Conservation (phyloP, 257 asterid genomes). For the Anisodus tanguticus region DNA sequence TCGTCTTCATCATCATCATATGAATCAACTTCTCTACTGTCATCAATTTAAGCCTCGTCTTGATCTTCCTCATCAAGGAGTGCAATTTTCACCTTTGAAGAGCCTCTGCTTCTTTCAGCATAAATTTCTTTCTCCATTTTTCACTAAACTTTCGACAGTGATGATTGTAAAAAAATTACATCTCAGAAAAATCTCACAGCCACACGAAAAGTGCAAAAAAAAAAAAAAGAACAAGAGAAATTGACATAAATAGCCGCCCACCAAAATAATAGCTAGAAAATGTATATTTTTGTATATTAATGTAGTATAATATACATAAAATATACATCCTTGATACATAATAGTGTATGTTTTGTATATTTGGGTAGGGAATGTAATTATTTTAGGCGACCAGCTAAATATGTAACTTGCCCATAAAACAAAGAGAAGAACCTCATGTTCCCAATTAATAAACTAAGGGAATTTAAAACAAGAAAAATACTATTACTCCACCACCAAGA, state of each 20-base stretch:
- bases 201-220: neutral
- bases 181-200: neutral
- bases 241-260: too few species aligned
- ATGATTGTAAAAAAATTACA: neutral
- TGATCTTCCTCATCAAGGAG: slow-evolving; percentile 63
- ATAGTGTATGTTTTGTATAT: too few species aligned
- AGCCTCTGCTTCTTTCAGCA: slow-evolving; percentile 35
- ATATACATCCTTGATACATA: too few species aligned
- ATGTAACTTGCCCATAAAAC: too few species aligned
- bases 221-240: neutral
- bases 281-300: too few species aligned
- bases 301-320: too few species aligned
- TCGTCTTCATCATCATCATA: slow-evolving; percentile 59
- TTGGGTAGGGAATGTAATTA: too few species aligned
- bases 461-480: neutral
- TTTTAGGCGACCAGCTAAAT: too few species aligned
- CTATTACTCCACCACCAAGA: slow-evolving; percentile 11
- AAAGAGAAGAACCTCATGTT: too few species aligned
- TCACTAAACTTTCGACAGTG: neutral
- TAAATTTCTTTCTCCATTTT: slow-evolving; percentile 45
- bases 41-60: slow-evolving; percentile 50
- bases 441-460: neutral
- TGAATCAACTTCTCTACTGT: slow-evolving; percentile 43
- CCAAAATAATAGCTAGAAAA: too few species aligned
- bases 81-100: slow-evolving; percentile 49